Conservation (phyloP, 2,329 filamentous ascomycete species). For the Trichoderma endophyticum region DNA sequence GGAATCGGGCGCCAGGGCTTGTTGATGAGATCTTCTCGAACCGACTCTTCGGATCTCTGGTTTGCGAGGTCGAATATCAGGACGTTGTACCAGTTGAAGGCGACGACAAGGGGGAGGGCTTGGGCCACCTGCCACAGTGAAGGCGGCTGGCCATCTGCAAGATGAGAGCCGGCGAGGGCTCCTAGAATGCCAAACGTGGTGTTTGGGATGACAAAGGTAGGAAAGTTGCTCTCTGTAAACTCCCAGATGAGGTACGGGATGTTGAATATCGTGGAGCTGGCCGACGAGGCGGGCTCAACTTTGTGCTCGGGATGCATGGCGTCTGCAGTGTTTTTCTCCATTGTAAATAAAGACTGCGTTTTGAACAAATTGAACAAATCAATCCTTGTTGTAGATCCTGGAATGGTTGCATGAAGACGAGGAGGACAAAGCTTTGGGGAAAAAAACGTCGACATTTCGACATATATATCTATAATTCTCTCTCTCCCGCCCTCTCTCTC, state of each 20-base stretch:
- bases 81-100: constrained; percentile 16
- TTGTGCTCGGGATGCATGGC: background rate
- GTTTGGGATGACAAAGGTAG: background rate
- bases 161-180: background rate
- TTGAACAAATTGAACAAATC: background rate
- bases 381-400: background rate
- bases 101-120: background rate
- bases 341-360: background rate
- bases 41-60: constrained; percentile 31
- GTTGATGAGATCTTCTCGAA: constrained; percentile 38
- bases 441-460: background rate
- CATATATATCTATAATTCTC: background rate
- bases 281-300: background rate
- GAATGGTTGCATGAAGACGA: background rate
- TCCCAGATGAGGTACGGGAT: background rate
- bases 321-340: background rate
- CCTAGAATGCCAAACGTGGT: background rate
- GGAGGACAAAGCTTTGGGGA: background rate
- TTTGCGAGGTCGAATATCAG: constrained; percentile 35
- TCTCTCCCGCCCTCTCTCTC: background rate
- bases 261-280: background rate
- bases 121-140: background rate
- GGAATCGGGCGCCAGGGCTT: constrained; percentile 36
- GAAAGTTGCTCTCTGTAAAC: background rate
- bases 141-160: background rate